Conservation (phyloP, 805 yeast genomes). For the Ogataea chonburiensis region DNA sequence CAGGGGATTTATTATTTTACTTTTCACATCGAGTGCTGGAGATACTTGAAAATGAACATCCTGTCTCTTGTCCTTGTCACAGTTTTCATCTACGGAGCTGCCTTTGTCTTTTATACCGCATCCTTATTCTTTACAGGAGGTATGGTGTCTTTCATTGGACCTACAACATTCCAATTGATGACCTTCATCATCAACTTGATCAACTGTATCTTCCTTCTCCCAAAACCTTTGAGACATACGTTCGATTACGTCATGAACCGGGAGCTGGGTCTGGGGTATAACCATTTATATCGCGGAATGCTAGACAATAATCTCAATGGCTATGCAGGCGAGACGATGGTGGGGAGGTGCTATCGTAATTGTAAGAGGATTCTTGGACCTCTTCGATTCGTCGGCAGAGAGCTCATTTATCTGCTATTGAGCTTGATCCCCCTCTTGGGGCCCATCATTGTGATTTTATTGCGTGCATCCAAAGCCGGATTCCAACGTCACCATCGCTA, state of each 20-base stretch:
- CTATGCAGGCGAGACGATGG: constrained; percentile 29
- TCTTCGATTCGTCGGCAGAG: constrained; percentile 41
- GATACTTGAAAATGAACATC: constrained; percentile 23
- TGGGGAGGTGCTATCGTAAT: constrained; percentile 23
- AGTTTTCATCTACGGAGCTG: constrained; percentile 19
- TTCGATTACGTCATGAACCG: constrained; percentile 33
- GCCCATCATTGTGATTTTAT: constrained; percentile 47
- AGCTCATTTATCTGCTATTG: constrained; percentile 37
- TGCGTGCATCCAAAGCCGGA: constrained; percentile 57
- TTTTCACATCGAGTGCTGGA: constrained; percentile 27
- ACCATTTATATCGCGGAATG: constrained; percentile 26
- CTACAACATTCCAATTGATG: constrained; percentile 33
- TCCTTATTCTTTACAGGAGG: constrained; percentile 28
- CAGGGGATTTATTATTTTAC: constrained; percentile 32
- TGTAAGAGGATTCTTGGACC: constrained; percentile 31
- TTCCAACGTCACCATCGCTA: constrained; percentile 53
- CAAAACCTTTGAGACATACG: constrained; percentile 29
- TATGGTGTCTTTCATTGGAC: constrained; percentile 20
- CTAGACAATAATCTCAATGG: constrained; percentile 26
- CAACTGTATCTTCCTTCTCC: constrained; percentile 32
- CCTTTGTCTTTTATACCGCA: constrained; percentile 17
- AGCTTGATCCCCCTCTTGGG: constrained; percentile 59
- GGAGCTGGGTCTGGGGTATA: constrained; percentile 23
- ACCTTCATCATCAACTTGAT: constrained; percentile 31
- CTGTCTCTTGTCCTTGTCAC: constrained; percentile 24